Evolutionary conservation across 345 rosid genomes (phyloP).

Genomic region (Dipteronia dyeriana): DNA sequence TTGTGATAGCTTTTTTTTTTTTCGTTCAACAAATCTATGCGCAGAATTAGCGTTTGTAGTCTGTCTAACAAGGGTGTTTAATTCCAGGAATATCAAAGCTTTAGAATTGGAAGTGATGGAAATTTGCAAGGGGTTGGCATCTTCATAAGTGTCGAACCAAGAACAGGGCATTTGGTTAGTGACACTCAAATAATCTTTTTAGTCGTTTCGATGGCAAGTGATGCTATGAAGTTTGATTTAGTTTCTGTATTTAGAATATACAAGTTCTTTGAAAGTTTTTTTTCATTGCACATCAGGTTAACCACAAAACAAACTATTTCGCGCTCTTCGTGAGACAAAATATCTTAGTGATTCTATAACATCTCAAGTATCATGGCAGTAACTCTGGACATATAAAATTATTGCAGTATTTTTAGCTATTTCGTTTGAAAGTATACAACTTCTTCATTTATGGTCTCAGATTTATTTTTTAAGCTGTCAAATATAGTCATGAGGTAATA

Average conservation of each 20-base stretch:
- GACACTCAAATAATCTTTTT: slow-evolving; percentile 9
- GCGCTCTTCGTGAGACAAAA: background rate
- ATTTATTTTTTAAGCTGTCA: background rate
- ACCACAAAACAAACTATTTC: too few relatives aligned
- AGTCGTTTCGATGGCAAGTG: background rate
- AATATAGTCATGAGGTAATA: background rate
- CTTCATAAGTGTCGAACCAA: slow-evolving; percentile 73
- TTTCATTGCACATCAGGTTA: background rate
- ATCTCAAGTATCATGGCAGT: background rate
- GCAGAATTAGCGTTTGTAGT: background rate
- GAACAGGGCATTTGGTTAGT: slow-evolving; percentile 84
- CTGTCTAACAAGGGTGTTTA: slow-evolving; percentile 5
- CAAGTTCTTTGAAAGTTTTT: background rate
- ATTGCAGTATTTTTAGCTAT: background rate
- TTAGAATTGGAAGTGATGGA: slow-evolving; percentile 86
- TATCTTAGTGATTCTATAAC: background rate
- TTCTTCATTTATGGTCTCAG: background rate
- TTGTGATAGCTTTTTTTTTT: background rate
- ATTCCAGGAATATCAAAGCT: slow-evolving; percentile 81
- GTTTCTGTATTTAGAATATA: background rate
- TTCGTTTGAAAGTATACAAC: background rate
- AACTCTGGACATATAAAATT: background rate
- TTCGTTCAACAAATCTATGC: background rate
- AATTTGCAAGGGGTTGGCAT: slow-evolving; percentile 92
- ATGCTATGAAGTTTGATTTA: background rate